Conservation (phyloP, 805 yeast species). For the Wickerhamiella azymoides region DNA sequence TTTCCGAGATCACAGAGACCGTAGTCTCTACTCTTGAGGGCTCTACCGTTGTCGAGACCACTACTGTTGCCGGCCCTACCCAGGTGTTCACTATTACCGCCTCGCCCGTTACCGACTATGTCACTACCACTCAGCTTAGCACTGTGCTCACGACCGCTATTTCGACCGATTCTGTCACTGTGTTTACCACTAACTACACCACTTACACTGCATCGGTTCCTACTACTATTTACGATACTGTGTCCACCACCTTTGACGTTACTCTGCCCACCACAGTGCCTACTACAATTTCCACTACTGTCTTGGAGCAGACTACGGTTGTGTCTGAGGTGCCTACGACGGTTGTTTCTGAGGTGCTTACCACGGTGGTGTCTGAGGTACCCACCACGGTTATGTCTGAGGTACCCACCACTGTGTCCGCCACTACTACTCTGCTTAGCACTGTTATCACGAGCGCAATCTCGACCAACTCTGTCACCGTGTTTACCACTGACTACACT, state of each 20-base stretch:
- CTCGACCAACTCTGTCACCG: neutral
- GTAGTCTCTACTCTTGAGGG: neutral
- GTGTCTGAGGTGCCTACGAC: neutral
- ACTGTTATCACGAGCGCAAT: neutral
- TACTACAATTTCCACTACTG: neutral
- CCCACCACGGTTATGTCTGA: too few relatives aligned
- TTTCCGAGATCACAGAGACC: neutral
- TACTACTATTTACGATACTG: neutral
- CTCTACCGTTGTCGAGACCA: neutral
- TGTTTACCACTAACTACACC: neutral
- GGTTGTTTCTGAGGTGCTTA: too few relatives aligned
- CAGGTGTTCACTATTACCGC: neutral
- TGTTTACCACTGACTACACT: neutral
- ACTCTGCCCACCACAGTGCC: constrained; percentile 1
- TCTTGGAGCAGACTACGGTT: neutral
- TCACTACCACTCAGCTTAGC: neutral
- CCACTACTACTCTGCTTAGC: neutral
- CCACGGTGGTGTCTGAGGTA: too few relatives aligned
- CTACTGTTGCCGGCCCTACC: neutral
- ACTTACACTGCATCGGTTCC: neutral
- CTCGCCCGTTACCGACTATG: neutral
- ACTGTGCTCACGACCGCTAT: neutral
- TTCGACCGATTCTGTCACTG: neutral
- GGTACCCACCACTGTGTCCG: neutral
- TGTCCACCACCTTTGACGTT: neutral